Conservation (phyloP, 1,284 basidiomycete genomes). For the Sanghuangporus weigelae region DNA sequence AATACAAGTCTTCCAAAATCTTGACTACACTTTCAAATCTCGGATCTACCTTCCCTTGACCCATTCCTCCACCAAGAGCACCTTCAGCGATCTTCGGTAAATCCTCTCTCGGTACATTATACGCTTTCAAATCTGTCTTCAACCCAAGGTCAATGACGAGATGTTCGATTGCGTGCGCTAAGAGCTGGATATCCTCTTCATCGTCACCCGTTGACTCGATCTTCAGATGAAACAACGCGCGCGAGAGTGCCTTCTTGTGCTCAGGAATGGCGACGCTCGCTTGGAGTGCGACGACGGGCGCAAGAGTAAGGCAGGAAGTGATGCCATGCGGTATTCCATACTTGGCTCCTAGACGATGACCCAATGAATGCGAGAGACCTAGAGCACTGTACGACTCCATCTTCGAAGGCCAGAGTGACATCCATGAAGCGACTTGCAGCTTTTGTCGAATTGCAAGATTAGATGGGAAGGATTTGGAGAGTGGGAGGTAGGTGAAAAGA, state of each 20-base stretch:
- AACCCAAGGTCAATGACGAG: constrained; percentile 57
- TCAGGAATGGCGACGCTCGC: constrained; percentile 47
- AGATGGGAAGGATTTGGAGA: constrained; percentile 53
- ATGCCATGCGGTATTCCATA: constrained; percentile 80
- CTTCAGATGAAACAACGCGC: constrained; percentile 49
- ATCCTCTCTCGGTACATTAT: constrained; percentile 54
- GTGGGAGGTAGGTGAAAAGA: constrained; percentile 69
- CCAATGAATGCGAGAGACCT: constrained; percentile 74
- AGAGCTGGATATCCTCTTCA: constrained; percentile 50
- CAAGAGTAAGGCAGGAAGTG: constrained; percentile 79
- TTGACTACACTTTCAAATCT: constrained; percentile 35
- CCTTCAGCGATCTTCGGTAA: constrained; percentile 45
- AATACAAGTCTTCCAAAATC: constrained; percentile 45
- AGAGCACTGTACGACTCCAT: constrained; percentile 45
- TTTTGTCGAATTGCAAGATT: constrained; percentile 62
- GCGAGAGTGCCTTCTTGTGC: constrained; percentile 54
- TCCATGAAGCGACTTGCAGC: constrained; percentile 73
- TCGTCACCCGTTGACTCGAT: constrained; percentile 54
- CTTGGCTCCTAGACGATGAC: constrained; percentile 71
- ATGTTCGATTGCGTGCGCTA: constrained; percentile 52
- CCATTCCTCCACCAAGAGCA: constrained; percentile 43
- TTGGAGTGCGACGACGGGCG: constrained; percentile 55
- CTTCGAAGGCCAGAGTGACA: constrained; percentile 69
- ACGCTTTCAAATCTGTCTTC: constrained; percentile 48
- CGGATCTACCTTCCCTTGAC: constrained; percentile 38